phyloP scores from a whole-genome alignment of 2,329 filamentous ascomycete species.

The Epichloe brachyelytri region DNA sequence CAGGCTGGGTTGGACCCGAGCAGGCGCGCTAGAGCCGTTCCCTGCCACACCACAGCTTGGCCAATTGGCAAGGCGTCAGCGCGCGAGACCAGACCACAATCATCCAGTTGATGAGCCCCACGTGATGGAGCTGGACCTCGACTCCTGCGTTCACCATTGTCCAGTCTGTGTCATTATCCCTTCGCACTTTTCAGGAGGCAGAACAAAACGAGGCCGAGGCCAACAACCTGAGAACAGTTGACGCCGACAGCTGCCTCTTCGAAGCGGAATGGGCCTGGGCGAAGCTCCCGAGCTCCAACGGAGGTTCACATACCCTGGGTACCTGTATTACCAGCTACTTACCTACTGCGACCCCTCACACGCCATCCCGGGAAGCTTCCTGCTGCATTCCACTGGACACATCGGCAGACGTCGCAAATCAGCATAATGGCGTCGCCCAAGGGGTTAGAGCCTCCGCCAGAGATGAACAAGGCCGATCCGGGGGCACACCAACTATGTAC shows the following conservation, averaged over 20 bases:
- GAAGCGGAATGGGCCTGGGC: background rate
- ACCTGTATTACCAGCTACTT: background rate
- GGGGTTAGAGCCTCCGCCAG: constrained; percentile 20
- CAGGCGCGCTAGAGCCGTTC: background rate
- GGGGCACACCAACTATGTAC: constrained; percentile 48
- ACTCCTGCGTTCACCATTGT: background rate
- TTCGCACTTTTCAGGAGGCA: too few relatives aligned
- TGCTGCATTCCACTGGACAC: background rate
- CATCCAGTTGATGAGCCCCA: constrained; percentile 4
- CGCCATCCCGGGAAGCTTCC: background rate
- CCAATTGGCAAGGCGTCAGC: too few relatives aligned
- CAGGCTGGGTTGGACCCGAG: background rate
- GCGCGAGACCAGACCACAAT: background rate
- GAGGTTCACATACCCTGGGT: background rate
- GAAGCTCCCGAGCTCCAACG: background rate
- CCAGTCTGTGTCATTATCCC: background rate
- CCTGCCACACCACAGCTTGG: too few relatives aligned
- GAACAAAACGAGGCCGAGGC: background rate
- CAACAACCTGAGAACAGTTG: background rate
- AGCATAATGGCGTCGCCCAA: constrained; percentile 18
- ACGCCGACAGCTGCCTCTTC: background rate
- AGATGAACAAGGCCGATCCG: constrained; percentile 32
- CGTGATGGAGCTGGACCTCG: constrained; percentile 4
- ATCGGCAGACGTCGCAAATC: background rate
- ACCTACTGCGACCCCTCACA: too few relatives aligned